phyloP scores from a whole-genome alignment of 2,329 filamentous ascomycete species.

The Coleophoma crateriformis region DNA sequence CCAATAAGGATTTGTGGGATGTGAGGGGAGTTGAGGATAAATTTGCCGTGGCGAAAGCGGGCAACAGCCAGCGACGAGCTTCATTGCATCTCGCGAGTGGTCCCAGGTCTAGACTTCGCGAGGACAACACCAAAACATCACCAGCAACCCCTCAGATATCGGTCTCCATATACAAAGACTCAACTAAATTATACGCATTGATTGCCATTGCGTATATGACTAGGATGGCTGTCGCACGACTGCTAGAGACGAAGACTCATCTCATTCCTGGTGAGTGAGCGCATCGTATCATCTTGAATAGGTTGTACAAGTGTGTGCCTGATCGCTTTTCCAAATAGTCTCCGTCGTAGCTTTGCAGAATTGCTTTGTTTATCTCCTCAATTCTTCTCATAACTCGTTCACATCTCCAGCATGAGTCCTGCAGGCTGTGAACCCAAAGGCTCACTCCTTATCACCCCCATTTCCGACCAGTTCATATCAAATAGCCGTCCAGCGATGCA shows the following conservation, averaged over 20 bases:
- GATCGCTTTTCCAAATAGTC: background rate
- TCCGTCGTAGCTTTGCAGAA: no score
- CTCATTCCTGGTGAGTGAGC: conserved; percentile 26
- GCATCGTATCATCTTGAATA: conserved; percentile 1
- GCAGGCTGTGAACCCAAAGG: no score
- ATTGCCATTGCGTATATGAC: background rate
- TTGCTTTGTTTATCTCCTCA: no score
- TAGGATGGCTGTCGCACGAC: conserved; percentile 20
- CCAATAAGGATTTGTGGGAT: conserved; percentile 3
- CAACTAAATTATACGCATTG: background rate
- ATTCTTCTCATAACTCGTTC: no score
- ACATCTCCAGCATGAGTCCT: no score
- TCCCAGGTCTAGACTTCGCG: no score
- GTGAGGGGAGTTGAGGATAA: background rate
- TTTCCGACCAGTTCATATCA: no score
- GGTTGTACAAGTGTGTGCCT: background rate
- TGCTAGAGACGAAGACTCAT: conserved; percentile 34
- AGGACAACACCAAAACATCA: background rate
- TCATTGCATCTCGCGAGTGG: no score
- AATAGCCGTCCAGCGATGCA: no score
- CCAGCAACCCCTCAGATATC: background rate
- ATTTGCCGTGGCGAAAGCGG: no score
- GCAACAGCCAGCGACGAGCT: no score
- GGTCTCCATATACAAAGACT: background rate
- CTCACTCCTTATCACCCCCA: no score